Conservation (phyloP, 345 rosid species). For the Nasturtium officinale region DNA sequence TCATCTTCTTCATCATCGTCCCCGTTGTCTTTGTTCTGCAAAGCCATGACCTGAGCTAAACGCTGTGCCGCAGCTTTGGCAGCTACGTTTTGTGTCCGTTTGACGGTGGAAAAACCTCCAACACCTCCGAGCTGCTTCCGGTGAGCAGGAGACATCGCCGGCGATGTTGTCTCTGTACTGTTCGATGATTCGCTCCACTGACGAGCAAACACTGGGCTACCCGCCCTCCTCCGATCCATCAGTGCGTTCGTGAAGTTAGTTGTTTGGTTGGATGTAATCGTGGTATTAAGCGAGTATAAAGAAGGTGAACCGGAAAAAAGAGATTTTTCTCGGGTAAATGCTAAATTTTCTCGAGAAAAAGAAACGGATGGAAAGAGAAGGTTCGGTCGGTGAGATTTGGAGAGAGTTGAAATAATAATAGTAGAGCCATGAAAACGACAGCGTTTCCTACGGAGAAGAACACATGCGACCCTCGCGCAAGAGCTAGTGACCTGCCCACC, state of each 20-base stretch:
- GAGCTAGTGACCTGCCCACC: constrained; percentile 35
- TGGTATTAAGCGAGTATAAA: background rate
- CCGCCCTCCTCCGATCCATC: constrained; percentile 93
- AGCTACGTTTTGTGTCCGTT: constrained; percentile 93
- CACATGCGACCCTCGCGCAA: constrained; percentile 39
- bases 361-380: constrained; percentile 13
- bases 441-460: constrained; percentile 28
- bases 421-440: constrained; percentile 18
- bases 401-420: constrained; percentile 16
- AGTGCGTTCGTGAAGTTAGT: constrained; percentile 7
- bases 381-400: constrained; percentile 40
- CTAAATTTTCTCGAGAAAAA: constrained; percentile 39
- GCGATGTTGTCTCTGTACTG: constrained; percentile 88
- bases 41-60: constrained; percentile 95
- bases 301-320: constrained; percentile 9
- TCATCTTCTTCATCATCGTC: constrained; percentile 67
- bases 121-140: constrained; percentile 57
- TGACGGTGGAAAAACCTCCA: constrained; percentile 68
- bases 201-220: constrained; percentile 77
- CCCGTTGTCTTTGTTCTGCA: constrained; percentile 80
- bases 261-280: background rate
- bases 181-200: constrained; percentile 90
- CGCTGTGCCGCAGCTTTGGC: constrained; percentile 98
- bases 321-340: constrained; percentile 35
- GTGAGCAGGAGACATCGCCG: constrained; percentile 87